Conservation (phyloP, 768 basidiomycete genomes). For the Boletus patriciae region DNA sequence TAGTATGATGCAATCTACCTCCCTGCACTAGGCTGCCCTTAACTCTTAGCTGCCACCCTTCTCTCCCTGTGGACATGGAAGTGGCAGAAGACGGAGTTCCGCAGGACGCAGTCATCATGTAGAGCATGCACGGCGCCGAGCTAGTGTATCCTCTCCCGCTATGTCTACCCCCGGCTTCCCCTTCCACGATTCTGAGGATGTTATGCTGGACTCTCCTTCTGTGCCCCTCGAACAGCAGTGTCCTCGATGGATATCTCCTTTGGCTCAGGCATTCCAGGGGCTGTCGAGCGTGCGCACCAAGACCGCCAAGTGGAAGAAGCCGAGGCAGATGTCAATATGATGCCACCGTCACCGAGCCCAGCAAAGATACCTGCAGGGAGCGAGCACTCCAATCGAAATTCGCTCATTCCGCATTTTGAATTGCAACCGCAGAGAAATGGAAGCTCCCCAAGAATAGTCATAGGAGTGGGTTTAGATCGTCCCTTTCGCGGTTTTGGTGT, state of each 20-base stretch:
- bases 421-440: constrained; percentile 17
- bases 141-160: constrained; percentile 34
- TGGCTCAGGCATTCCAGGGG: constrained; percentile 22
- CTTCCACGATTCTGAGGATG: constrained; percentile 22
- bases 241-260: constrained; percentile 26
- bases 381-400: constrained; percentile 27
- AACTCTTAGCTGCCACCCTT: constrained; percentile 37
- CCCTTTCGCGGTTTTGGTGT: background rate
- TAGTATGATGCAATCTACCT: constrained; percentile 53
- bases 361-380: constrained; percentile 27
- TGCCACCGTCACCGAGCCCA: constrained; percentile 53
- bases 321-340: constrained; percentile 43
- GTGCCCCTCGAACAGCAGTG: constrained; percentile 23
- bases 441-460: constrained; percentile 22
- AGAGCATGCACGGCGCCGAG: constrained; percentile 44
- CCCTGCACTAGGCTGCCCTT: constrained; percentile 27
- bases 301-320: constrained; percentile 29
- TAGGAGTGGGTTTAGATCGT: constrained; percentile 14
- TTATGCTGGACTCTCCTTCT: constrained; percentile 17
- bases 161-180: constrained; percentile 40
- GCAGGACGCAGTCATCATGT: constrained; percentile 66
- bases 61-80: constrained; percentile 53
- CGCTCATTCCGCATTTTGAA: constrained; percentile 38
- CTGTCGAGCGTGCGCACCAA: constrained; percentile 36
- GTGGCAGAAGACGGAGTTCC: constrained; percentile 65